phyloP scores from a whole-genome alignment of 73 alveolate species.

The Paramecium biaurelia region DNA sequence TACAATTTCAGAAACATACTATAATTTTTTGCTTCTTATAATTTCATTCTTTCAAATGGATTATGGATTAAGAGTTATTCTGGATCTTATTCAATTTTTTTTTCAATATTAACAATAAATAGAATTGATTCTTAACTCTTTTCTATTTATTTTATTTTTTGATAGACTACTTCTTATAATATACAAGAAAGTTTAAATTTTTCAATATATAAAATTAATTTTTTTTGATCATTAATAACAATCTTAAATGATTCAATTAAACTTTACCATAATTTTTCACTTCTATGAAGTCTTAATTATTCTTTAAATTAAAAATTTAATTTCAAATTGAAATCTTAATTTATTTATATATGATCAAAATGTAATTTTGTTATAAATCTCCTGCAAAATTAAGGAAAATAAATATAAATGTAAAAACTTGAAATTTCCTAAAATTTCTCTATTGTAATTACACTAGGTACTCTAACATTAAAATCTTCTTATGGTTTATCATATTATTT shows the following conservation, averaged over 20 bases:
- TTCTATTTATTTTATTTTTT: not conserved
- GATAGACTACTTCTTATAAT: not conserved
- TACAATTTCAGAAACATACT: not conserved
- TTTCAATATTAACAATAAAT: not conserved
- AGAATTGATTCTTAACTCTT: not conserved
- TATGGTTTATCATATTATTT: not conserved
- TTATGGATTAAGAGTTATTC: not conserved
- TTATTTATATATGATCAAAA: not conserved
- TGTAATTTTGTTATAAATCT: not conserved
- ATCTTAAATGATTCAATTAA: not conserved
- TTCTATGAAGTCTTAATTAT: constrained; percentile 12
- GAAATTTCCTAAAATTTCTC: not conserved
- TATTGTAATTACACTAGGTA: not conserved
- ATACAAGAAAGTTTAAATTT: not conserved
- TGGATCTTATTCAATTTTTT: constrained; percentile 2
- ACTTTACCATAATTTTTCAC: not conserved
- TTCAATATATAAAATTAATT: not conserved
- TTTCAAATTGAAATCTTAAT: not conserved
- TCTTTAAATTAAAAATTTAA: not conserved
- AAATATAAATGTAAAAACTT: not conserved
- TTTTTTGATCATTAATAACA: not conserved
- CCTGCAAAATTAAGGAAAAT: not conserved
- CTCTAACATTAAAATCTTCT: not conserved
- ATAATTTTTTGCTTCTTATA: not conserved
- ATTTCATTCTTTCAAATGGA: not conserved